These are phyloP conservation scores for Hondaea fermentalgiana DNA, from an alignment of 108 stramenopile genomes.

Conservation along the genomic window DNA sequence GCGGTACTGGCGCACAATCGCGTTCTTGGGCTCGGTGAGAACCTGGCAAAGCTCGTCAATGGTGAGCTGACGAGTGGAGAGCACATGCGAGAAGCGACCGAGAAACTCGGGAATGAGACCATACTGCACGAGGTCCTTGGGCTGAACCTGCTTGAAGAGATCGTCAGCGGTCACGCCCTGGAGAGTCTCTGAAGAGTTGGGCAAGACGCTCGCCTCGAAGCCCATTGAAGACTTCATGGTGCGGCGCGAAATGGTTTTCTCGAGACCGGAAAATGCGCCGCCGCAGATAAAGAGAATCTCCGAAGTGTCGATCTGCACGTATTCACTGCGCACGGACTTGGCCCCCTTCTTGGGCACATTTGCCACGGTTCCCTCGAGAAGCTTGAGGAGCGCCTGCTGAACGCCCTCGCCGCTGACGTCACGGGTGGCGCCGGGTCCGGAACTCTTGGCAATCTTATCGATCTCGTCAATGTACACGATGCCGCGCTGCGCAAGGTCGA, in stretches of 20 bases:
- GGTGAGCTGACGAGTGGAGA: slow-evolving; percentile 81
- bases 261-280: slow-evolving; percentile 91
- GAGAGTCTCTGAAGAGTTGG: slow-evolving; percentile 70
- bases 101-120: slow-evolving; percentile 96
- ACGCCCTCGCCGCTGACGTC: slow-evolving; percentile 91
- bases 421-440: slow-evolving; percentile 52
- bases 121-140: slow-evolving; percentile 80
- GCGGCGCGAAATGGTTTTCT: slow-evolving; percentile 76
- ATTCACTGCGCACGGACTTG: slow-evolving; percentile 87
- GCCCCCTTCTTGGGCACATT: slow-evolving; percentile 89
- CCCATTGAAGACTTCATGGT: slow-evolving; percentile 86
- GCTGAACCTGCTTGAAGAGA: slow-evolving; percentile 73
- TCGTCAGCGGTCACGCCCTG: slow-evolving; percentile 58
- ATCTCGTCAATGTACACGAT: slow-evolving; percentile 53
- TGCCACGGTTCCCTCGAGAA: slow-evolving; percentile 93
- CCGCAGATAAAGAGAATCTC: slow-evolving; percentile 96
- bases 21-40: slow-evolving; percentile 86
- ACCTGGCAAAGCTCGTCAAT: slow-evolving; percentile 80
- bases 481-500: slow-evolving; percentile 43
- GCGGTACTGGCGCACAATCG: slow-evolving; percentile 89
- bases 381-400: slow-evolving; percentile 95
- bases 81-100: slow-evolving; percentile 89
- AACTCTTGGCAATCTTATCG: slow-evolving; percentile 27
- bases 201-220: slow-evolving; percentile 89
- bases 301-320: slow-evolving; percentile 89